A percentile compares a stretch with the other conserved stretches of the same genome.
Evolutionary conservation across 371 early-diverging fungal species (phyloP).

Genomic region (Haplosporangium sp.): DNA sequence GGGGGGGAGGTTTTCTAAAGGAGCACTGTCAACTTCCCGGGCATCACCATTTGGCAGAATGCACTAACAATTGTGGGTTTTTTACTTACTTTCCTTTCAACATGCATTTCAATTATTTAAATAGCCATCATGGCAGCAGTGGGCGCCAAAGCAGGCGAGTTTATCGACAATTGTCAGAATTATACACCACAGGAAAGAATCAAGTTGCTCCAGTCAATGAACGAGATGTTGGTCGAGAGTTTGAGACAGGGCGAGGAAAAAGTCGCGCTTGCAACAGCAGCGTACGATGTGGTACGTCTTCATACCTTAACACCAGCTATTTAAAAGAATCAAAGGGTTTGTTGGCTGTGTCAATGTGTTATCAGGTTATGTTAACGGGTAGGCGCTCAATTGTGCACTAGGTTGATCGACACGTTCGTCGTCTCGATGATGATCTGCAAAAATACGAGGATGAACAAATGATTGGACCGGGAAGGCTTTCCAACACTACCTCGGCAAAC

Average conservation of each 20-base stretch:
- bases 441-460: slow-evolving; percentile 92
- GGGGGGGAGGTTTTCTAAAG: no score
- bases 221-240: slow-evolving; percentile 71
- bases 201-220: slow-evolving; percentile 69
- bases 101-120: background rate
- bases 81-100: background rate
- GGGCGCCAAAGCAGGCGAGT: slow-evolving; percentile 66
- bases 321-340: background rate
- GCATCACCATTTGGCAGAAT: no score
- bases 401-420: slow-evolving; percentile 92
- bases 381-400: slow-evolving; percentile 32
- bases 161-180: slow-evolving; percentile 64
- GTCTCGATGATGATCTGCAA: slow-evolving; percentile 89
- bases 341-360: background rate
- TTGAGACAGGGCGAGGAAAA: slow-evolving; percentile 93
- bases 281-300: slow-evolving; percentile 87
- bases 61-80: background rate
- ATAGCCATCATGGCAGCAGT: slow-evolving; percentile 72
- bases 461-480: slow-evolving; percentile 67
- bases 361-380: slow-evolving; percentile 2
- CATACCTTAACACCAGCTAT: background rate
- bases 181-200: slow-evolving; percentile 67
- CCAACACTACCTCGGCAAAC: slow-evolving; percentile 22
- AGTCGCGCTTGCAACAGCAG: slow-evolving; percentile 88
- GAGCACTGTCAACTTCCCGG: no score